These are phyloP conservation scores for Lipomyces orientalis DNA, from an alignment of 805 yeast species.

Conservation along the genomic window DNA sequence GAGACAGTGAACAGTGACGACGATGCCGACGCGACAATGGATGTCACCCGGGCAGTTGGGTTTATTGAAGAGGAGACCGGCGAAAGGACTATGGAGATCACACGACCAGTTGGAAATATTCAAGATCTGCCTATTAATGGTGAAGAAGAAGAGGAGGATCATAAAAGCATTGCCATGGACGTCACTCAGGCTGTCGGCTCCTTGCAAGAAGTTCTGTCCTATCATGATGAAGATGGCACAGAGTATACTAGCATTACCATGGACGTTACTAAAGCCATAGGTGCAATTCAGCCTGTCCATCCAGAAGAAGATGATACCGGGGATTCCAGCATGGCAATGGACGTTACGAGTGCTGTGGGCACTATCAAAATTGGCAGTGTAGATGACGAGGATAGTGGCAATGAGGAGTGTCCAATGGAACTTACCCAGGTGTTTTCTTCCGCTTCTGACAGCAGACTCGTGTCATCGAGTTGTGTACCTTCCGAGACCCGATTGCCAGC, in stretches of 20 bases:
- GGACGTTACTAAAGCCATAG: conserved; percentile 37
- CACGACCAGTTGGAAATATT: conserved; percentile 18
- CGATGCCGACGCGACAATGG: conserved; percentile 35
- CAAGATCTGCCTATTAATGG: not conserved
- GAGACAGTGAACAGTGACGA: conserved; percentile 11
- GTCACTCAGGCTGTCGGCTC: conserved; percentile 31
- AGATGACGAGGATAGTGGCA: not conserved
- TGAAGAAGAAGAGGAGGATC: conserved; percentile 8
- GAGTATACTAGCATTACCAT: conserved; percentile 25
- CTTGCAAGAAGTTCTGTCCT: conserved; percentile 8
- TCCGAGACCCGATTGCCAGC: not conserved
- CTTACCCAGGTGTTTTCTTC: not conserved
- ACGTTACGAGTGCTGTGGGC: conserved; percentile 29
- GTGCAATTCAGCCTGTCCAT: conserved; percentile 19
- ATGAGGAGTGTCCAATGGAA: conserved; percentile 15
- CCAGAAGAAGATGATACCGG: conserved; percentile 13
- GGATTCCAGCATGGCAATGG: conserved; percentile 26
- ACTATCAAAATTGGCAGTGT: conserved; percentile 9
- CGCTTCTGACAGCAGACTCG: not conserved
- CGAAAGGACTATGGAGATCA: conserved; percentile 31
- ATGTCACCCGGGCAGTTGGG: conserved; percentile 35
- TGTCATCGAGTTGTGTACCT: not conserved
- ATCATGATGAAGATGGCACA: conserved; percentile 16
- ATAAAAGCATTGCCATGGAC: conserved; percentile 33
- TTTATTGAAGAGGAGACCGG: conserved; percentile 13